phyloP scores from a whole-genome alignment of 1,139 yeast species.

The Yarrowia galli region DNA sequence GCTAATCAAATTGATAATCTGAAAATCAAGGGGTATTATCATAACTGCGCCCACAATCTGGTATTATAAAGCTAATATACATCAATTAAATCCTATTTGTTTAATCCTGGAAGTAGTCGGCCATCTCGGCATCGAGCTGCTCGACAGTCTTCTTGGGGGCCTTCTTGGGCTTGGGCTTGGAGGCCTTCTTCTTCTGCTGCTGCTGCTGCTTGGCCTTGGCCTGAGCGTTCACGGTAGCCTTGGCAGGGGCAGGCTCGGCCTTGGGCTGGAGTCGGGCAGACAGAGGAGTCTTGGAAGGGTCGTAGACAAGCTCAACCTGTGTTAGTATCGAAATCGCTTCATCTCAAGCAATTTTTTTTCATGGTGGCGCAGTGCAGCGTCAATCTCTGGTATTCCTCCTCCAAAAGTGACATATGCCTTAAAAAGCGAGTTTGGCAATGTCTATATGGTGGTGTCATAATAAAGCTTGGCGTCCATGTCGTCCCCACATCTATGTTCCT shows the following conservation, averaged over 20 bases:
- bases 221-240: slow-evolving; percentile 44
- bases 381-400: background rate
- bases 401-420: background rate
- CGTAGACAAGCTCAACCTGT: slow-evolving; percentile 79
- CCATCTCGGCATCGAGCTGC: slow-evolving; percentile 95
- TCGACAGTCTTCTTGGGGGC: slow-evolving; percentile 78
- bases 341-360: background rate
- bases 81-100: slow-evolving; percentile 32
- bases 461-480: background rate
- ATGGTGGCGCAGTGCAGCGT: background rate
- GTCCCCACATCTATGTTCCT: background rate
- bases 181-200: slow-evolving; percentile 49
- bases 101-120: slow-evolving; percentile 60
- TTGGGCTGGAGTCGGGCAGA: slow-evolving; percentile 73
- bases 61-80: slow-evolving; percentile 27
- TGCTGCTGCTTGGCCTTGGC: slow-evolving; percentile 51
- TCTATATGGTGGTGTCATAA: too few species aligned
- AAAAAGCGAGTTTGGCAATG: too few species aligned
- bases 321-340: slow-evolving; percentile 22
- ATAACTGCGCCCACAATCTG: background rate
- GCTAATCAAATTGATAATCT: background rate
- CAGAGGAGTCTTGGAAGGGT: slow-evolving; percentile 76
- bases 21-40: background rate
- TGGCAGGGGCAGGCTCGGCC: slow-evolving; percentile 42
- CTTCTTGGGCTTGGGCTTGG: slow-evolving; percentile 49